phyloP scores from a whole-genome alignment of 2,329 filamentous ascomycete species.

The Hysterium pulicare region DNA sequence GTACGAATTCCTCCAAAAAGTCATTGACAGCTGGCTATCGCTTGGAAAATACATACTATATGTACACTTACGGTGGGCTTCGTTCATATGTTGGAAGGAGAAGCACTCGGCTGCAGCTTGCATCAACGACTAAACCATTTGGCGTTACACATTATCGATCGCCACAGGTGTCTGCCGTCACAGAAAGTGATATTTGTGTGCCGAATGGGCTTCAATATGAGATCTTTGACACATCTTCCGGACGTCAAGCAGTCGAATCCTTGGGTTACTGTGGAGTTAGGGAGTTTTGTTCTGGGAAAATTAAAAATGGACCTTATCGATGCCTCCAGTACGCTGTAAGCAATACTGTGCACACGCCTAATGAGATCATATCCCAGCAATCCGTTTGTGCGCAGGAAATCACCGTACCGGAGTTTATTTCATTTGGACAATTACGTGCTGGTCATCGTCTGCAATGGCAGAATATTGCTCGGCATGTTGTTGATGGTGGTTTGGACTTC shows the following conservation, averaged over 20 bases:
- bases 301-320: conserved; percentile 1
- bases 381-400: neutral
- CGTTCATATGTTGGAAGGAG: neutral
- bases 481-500: conserved; percentile 2
- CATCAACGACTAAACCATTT: conserved; percentile 1
- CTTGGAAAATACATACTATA: too few relatives aligned
- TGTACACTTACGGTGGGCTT: too few relatives aligned
- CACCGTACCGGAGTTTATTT: conserved; percentile 3
- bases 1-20: too few relatives aligned
- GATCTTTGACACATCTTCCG: conserved; percentile 13
- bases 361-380: conserved; percentile 4
- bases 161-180: conserved; percentile 15
- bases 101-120: neutral
- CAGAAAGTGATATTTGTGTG: conserved; percentile 36
- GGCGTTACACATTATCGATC: conserved; percentile 27
- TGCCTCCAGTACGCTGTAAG: conserved; percentile 1
- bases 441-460: conserved; percentile 8
- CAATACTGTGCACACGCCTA: neutral
- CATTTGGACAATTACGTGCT: conserved; percentile 6
- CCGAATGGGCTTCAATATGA: conserved; percentile 41
- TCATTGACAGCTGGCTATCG: too few relatives aligned
- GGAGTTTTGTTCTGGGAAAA: neutral
- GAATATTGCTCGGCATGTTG: conserved; percentile 8
- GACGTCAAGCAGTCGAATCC: neutral
- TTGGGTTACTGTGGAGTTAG: neutral